Conservation (phyloP, 345 rosid genomes). For the Eucalyptus curtisii region DNA sequence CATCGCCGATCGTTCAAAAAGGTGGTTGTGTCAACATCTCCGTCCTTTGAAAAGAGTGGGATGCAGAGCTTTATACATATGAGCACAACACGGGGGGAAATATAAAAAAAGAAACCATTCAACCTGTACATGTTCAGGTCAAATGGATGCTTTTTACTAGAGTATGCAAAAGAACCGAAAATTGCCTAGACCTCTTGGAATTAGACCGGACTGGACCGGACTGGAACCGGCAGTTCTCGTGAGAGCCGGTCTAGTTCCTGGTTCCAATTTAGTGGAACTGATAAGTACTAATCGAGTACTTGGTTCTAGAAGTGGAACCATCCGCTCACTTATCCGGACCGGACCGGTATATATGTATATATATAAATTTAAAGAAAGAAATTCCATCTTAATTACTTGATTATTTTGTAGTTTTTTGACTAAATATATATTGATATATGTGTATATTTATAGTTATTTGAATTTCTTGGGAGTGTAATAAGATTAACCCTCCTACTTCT, state of each 20-base stretch:
- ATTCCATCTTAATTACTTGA: no score
- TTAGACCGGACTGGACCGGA: fast-evolving
- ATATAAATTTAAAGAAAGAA: no score
- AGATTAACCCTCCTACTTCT: no score
- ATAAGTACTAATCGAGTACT: fast-evolving
- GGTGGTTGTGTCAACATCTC: background rate
- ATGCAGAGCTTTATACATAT: fast-evolving
- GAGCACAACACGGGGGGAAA: background rate
- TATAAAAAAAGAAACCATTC: no score
- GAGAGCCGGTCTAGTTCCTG: fast-evolving
- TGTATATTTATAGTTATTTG: no score
- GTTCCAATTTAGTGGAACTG: no score
- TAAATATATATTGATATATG: no score
- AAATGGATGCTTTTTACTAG: background rate
- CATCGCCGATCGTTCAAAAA: background rate
- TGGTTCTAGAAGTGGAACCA: fast-evolving
- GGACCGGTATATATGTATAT: fast-evolving
- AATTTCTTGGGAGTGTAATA: no score
- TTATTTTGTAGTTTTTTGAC: no score
- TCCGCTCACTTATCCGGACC: fast-evolving
- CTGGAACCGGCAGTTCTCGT: fast-evolving
- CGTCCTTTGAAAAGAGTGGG: background rate
- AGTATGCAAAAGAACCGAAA: fast-evolving
- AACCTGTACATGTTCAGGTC: background rate
- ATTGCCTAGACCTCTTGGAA: fast-evolving